A percentile compares a stretch with the other conserved stretches of the same genome.
phyloP scores from a whole-genome alignment of 306 rosid genomes.

The Dalbergia cochinchinensis region DNA sequence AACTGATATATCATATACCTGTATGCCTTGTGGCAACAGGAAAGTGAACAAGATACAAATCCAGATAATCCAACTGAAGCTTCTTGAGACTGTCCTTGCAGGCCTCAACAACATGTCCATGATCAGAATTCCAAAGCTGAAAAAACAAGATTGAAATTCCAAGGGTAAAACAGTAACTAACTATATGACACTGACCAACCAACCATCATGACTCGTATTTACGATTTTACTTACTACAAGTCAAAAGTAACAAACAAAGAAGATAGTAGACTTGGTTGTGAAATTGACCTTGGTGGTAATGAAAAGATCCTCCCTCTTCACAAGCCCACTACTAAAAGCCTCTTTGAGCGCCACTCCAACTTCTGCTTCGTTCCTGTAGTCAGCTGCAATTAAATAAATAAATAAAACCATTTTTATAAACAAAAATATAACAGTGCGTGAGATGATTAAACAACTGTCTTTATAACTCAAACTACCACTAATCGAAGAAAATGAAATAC shows the following conservation, averaged over 20 bases:
- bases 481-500: background rate
- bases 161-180: conserved; percentile 30
- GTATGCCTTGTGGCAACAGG: conserved; percentile 84
- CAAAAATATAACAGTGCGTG: background rate
- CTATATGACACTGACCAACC: background rate
- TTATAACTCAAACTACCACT: background rate
- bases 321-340: conserved; percentile 73
- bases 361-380: conserved; percentile 79
- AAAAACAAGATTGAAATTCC: conserved; percentile 38
- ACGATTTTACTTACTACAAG: background rate
- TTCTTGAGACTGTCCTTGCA: conserved; percentile 90
- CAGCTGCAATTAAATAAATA: conserved; percentile 59
- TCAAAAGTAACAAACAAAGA: conserved; percentile 2
- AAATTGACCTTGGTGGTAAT: conserved; percentile 78
- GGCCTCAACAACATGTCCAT: conserved; percentile 88
- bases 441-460: background rate
- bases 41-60: conserved; percentile 87
- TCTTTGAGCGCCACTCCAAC: conserved; percentile 87
- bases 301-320: conserved; percentile 90
- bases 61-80: conserved; percentile 82
- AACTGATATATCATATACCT: conserved; percentile 58
- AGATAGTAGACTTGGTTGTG: background rate
- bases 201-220: background rate
- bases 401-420: no score
- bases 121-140: conserved; percentile 99